Base-by-base conservation (phyloP, 805 yeast species). In the Wilhelminamyces savonicus region DNA sequence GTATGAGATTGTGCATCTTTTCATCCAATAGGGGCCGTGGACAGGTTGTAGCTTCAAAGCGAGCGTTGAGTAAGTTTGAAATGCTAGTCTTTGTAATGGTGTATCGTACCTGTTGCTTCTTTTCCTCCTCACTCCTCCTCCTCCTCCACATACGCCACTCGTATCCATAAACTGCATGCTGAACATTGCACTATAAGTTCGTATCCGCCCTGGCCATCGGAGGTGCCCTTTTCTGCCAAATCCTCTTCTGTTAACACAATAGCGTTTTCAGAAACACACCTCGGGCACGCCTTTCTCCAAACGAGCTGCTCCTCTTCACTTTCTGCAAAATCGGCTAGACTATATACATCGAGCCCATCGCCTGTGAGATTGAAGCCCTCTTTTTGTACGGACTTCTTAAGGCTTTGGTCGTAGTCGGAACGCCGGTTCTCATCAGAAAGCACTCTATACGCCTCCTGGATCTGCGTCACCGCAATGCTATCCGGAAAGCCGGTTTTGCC, bases 141-240 rank as follows among this genome's bases (percentile, higher is more conserved):
- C 5, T 48, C 53, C 16, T 42, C 61, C 39, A 76, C 87, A 46
- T 79, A 84, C 39, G 66, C 69, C 2, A 90, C 87, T 29, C 76
- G 75, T 16, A 90, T 55, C 95, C 96, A 90, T 18, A 87, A 50
- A 50, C 94, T 83, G 52, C 97, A 90, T 19, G 82, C 77, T 9
- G 59, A 50, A 50, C 97, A 90, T 46, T 88, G 95, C 0, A 84
- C 75, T 14, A 84, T 65, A 2, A 88, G 68, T 39, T 80, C 82
- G 39, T 64, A 79, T 11, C 61, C 61, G 1, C 78, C 69, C 12
- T 56, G 70, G 11, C 75, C 78, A 21, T 65, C 69, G 0, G 64
- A 66, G 0, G 71, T 65, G 0, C 76, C 80, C 31, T 65, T 66
- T 4, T 66, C 59, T 12, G 58, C 76, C 32, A 90, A 61, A 31